phyloP scores from a whole-genome alignment of 192 early-diverging fungal genomes.

The Jimgerdemannia lactiflua region DNA sequence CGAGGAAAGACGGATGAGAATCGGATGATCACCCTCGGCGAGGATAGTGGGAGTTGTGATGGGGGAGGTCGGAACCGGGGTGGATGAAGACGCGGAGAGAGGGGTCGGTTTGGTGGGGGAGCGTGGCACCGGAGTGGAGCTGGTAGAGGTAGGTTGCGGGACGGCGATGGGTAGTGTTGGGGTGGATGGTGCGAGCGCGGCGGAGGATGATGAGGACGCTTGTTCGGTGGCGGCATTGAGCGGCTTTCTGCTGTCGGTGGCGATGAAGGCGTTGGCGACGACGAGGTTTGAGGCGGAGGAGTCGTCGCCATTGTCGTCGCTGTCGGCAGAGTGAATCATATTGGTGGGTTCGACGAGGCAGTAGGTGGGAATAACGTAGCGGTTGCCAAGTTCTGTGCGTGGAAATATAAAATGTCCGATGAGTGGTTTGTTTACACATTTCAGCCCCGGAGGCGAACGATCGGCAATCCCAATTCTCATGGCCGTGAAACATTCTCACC shows the following conservation, averaged over 20 bases:
- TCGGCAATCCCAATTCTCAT: too few species aligned
- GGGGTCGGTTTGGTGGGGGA: neutral
- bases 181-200: neutral
- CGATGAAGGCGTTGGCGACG: constrained; percentile 13
- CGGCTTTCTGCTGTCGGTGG: neutral
- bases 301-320: constrained; percentile 1
- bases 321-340: constrained; percentile 20
- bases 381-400: constrained; percentile 52
- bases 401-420: neutral
- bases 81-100: neutral
- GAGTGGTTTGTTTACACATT: constrained; percentile 30
- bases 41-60: neutral
- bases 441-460: neutral
- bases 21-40: neutral
- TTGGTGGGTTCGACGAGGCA: constrained; percentile 62
- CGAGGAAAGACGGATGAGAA: constrained; percentile 33
- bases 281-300: neutral
- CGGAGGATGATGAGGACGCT: neutral
- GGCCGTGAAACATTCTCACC: constrained; percentile 16
- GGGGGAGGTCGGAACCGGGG: neutral
- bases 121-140: neutral
- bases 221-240: neutral
- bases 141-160: neutral
- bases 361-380: constrained; percentile 65
- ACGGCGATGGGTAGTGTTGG: neutral